phyloP scores from a whole-genome alignment of 1,284 basidiomycete species.

The Pascua guehoae region DNA sequence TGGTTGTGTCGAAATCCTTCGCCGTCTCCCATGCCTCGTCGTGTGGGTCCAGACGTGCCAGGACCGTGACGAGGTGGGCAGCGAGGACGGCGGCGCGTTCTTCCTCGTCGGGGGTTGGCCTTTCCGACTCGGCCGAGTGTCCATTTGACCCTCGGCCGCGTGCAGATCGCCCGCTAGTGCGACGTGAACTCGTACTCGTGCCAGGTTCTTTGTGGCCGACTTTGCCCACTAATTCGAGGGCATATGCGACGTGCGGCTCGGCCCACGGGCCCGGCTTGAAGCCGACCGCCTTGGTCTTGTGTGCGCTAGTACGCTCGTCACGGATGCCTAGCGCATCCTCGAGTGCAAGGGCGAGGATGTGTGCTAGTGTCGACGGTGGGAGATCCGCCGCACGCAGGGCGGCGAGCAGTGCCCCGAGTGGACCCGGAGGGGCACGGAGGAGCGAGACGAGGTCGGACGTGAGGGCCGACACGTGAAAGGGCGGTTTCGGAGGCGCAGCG shows the following conservation, averaged over 20 bases:
- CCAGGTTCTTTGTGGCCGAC: too few species aligned
- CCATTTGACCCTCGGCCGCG: too few species aligned
- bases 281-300: background rate
- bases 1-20: too few species aligned
- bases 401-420: slow-evolving; percentile 5
- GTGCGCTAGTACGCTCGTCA: background rate
- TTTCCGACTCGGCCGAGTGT: too few species aligned
- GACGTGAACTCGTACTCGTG: too few species aligned
- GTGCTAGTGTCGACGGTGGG: slow-evolving; percentile 1
- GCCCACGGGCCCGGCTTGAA: too few species aligned
- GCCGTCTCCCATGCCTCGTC: background rate
- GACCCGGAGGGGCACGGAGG: slow-evolving; percentile 14
- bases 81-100: background rate
- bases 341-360: slow-evolving; percentile 22
- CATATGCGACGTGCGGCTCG: too few species aligned
- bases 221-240: too few species aligned
- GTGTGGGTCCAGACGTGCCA: background rate
- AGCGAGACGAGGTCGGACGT: slow-evolving; percentile 17
- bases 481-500: slow-evolving; percentile 1
- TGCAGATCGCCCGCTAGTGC: too few species aligned
- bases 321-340: slow-evolving; percentile 32
- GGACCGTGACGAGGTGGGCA: slow-evolving; percentile 4
- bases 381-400: background rate
- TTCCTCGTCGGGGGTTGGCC: background rate
- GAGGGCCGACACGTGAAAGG: slow-evolving; percentile 25